Evolutionary conservation across 768 basidiomycete genomes (phyloP).

Genomic region (Mycena pura): DNA sequence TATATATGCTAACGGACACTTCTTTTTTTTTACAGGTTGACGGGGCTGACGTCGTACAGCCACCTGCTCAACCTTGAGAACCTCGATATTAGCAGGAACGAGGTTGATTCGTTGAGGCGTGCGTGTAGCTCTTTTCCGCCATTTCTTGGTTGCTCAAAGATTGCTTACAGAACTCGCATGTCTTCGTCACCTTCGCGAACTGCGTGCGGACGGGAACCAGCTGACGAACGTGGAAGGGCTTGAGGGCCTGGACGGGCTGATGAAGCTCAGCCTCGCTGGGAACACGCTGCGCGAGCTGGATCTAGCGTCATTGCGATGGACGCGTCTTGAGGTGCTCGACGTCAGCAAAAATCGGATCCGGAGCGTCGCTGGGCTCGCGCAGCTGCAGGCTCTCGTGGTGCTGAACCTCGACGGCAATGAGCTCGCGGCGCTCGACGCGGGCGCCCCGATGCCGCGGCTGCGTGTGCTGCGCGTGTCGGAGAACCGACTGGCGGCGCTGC

Average conservation of each 20-base stretch:
- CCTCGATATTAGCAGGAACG: slow-evolving; percentile 90
- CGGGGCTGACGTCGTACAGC: slow-evolving; percentile 85
- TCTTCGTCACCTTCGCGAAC: slow-evolving; percentile 84
- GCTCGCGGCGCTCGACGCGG: slow-evolving; percentile 60
- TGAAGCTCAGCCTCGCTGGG: slow-evolving; percentile 81
- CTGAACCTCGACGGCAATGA: slow-evolving; percentile 86
- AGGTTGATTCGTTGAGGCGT: slow-evolving; percentile 88
- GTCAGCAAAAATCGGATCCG: slow-evolving; percentile 77
- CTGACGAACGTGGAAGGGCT: slow-evolving; percentile 79
- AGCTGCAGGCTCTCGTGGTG: slow-evolving; percentile 66
- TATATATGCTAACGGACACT: not conserved
- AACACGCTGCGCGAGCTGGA: slow-evolving; percentile 74
- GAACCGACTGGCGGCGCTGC: slow-evolving; percentile 75
- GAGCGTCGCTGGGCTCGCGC: slow-evolving; percentile 63
- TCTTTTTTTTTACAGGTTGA: slow-evolving; percentile 59
- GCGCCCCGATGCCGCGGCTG: slow-evolving; percentile 66
- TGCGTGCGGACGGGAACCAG: slow-evolving; percentile 88
- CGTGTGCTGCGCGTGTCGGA: slow-evolving; percentile 86
- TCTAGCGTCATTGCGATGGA: slow-evolving; percentile 69
- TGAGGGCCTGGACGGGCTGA: slow-evolving; percentile 78
- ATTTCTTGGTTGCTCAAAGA: slow-evolving; percentile 21
- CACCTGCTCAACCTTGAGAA: slow-evolving; percentile 87
- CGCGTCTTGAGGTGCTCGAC: slow-evolving; percentile 81
- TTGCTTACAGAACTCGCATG: slow-evolving; percentile 74
- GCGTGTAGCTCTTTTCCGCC: slow-evolving; percentile 47